phyloP scores from a whole-genome alignment of 495 filamentous ascomycete genomes.

The Poronia punctata region DNA sequence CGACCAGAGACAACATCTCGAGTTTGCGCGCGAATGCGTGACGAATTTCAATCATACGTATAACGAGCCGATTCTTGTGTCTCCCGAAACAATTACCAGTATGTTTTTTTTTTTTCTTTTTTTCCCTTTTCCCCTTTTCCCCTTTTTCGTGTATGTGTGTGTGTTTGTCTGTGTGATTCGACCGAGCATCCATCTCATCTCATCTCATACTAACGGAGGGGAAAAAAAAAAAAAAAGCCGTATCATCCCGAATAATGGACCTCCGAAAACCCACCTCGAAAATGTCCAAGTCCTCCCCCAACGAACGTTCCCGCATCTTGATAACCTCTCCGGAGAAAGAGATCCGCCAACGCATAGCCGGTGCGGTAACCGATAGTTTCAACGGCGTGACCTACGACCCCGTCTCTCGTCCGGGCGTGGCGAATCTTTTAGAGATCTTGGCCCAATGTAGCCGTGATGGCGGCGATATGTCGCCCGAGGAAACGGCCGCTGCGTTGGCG shows the following conservation, averaged over 20 bases:
- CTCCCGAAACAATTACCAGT: conserved; percentile 74
- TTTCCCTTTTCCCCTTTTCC: conserved; percentile 1
- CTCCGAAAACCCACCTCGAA: conserved; percentile 67
- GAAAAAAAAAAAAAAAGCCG: conserved; percentile 33
- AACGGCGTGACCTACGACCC: conserved; percentile 65
- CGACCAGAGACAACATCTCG: conserved; percentile 89
- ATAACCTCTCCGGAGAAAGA: conserved; percentile 59
- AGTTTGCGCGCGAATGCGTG: conserved; percentile 79
- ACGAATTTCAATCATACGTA: conserved; percentile 76
- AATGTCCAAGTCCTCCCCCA: conserved; percentile 85
- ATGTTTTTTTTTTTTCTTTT: conserved; percentile 20
- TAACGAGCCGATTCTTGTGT: conserved; percentile 47
- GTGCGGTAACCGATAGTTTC: conserved; percentile 70
- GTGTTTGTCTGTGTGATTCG: too few species aligned
- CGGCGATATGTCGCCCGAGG: conserved; percentile 36
- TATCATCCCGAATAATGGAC: conserved; percentile 82
- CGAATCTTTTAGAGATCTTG: conserved; percentile 76
- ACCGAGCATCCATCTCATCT: too few species aligned
- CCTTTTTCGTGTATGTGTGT: too few species aligned
- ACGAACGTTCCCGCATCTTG: conserved; percentile 67
- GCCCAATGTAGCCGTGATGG: conserved; percentile 38
- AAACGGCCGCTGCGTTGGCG: conserved; percentile 50
- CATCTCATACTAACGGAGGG: too few species aligned
- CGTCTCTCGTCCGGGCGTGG: conserved; percentile 63
- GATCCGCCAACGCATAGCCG: conserved; percentile 60